phyloP scores from a whole-genome alignment of 2,329 filamentous ascomycete genomes.

The Phyllosticta citribraziliensis region DNA sequence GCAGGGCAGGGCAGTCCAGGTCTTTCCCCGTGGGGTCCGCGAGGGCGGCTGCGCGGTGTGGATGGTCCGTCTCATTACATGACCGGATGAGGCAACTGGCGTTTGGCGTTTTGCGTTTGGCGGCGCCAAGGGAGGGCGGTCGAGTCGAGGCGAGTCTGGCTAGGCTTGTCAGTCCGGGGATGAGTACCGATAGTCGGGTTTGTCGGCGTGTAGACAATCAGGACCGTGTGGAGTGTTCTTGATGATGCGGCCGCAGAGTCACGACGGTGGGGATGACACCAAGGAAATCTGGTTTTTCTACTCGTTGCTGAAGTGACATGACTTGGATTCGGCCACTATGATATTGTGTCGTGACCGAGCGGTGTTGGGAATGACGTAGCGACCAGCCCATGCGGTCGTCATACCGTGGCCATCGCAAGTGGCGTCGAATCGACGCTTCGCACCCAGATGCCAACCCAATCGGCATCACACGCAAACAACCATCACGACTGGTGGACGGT shows the following conservation, averaged over 20 bases:
- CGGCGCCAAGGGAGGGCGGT: background rate
- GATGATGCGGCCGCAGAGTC: too few relatives aligned
- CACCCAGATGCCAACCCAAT: background rate
- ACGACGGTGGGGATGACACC: too few relatives aligned
- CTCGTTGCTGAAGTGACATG: background rate
- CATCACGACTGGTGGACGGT: background rate
- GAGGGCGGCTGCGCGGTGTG: background rate
- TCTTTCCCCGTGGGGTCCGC: too few relatives aligned
- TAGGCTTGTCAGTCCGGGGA: background rate
- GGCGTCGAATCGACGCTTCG: background rate
- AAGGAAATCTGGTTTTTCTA: background rate
- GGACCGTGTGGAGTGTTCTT: too few relatives aligned
- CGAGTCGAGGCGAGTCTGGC: background rate
- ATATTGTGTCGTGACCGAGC: background rate
- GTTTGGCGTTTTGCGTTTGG: background rate
- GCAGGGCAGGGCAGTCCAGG: too few relatives aligned
- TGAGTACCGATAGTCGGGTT: too few relatives aligned
- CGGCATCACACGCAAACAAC: background rate
- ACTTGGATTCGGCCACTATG: background rate
- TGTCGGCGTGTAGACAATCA: too few relatives aligned
- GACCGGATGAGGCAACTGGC: background rate
- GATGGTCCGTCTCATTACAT: background rate
- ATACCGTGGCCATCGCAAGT: background rate
- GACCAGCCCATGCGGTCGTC: background rate
- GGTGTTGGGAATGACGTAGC: background rate